Evolutionary conservation across 441 rosid genomes (phyloP), one percentile per base, ranked within the genome.

Genomic region (Raphanus hybrid): DNA sequence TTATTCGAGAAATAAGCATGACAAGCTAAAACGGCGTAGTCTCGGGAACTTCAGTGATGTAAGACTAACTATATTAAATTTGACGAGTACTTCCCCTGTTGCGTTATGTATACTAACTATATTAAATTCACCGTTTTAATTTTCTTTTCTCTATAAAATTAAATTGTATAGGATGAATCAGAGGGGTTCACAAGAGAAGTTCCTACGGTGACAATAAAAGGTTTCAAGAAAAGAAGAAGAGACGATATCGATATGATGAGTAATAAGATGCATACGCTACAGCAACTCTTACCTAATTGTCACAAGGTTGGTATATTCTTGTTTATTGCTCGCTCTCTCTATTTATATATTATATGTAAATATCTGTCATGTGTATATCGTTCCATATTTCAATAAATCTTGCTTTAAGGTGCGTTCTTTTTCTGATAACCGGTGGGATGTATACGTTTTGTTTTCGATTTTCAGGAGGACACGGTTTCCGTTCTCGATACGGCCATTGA

Each of bases 401-500:
- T 57, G 52, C 41, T 12, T 37, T 26, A 62, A 6, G 11, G 14
- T 60, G 20, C 2, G 4, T 10, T 58, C 5, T 48, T 43, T 55
- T 50, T 55, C 26, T 26, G 11, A 63, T 55, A 16, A 55, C 18
- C 48, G 27, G 16, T 32, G 50, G 16, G 14, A 27, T 45, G 43
- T 72, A 34, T 15, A n/a, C 61, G 26, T n/a, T 55, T 6, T 63
- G 4, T 39, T 60, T 48, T 50, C 59, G 81, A 76, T 23, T 73
- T 74, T 39, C 76, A 87, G 88, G 78, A 64, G 80, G 89, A 88
- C 75, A 81, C 72, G 75, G 87, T 84, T 76, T 82, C 89, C 6
- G 64, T 85, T 75, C 89, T 88, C 14, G 92, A 88, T 52, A 86
- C 82, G 50, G 75, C 89, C 16, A 88, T 88, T 18, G 83, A 83